Evolutionary conservation across 2,329 filamentous ascomycete genomes (phyloP).

Genomic region (Fusarium devonianum): DNA sequence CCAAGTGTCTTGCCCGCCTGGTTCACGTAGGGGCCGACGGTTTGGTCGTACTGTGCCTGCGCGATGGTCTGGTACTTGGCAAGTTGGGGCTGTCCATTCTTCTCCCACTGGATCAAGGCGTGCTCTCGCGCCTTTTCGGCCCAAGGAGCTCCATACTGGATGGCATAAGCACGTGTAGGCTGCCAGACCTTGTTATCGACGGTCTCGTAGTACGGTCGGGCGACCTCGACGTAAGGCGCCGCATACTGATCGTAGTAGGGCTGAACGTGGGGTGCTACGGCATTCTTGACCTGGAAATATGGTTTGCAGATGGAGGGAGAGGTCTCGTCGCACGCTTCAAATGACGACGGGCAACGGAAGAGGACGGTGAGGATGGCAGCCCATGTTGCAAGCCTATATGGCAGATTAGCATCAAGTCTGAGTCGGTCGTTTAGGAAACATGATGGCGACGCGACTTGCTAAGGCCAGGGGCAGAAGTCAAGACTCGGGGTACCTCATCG

Average conservation of each 20-base stretch:
- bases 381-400: constrained; percentile 77
- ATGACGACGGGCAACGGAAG: constrained; percentile 79
- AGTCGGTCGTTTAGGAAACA: background rate
- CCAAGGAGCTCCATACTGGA: constrained; percentile 78
- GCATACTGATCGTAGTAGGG: constrained; percentile 89
- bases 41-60: constrained; percentile 71
- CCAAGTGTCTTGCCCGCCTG: constrained; percentile 62
- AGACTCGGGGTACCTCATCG: too few species aligned
- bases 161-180: constrained; percentile 71
- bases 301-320: constrained; percentile 84
- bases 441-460: constrained; percentile 2
- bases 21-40: constrained; percentile 76
- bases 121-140: constrained; percentile 72
- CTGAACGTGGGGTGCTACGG: constrained; percentile 74
- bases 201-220: constrained; percentile 75
- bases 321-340: constrained; percentile 70
- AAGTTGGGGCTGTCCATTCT: constrained; percentile 77
- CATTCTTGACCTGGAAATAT: constrained; percentile 72
- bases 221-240: constrained; percentile 79
- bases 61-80: constrained; percentile 67
- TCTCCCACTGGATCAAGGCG: constrained; percentile 77
- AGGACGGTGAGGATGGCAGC: constrained; percentile 82
- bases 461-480: constrained; percentile 5
- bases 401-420: background rate
- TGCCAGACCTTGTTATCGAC: constrained; percentile 70